Evolutionary conservation across 2,329 filamentous ascomycete genomes (phyloP).

Genomic region (Scedosporium minutisporum): DNA sequence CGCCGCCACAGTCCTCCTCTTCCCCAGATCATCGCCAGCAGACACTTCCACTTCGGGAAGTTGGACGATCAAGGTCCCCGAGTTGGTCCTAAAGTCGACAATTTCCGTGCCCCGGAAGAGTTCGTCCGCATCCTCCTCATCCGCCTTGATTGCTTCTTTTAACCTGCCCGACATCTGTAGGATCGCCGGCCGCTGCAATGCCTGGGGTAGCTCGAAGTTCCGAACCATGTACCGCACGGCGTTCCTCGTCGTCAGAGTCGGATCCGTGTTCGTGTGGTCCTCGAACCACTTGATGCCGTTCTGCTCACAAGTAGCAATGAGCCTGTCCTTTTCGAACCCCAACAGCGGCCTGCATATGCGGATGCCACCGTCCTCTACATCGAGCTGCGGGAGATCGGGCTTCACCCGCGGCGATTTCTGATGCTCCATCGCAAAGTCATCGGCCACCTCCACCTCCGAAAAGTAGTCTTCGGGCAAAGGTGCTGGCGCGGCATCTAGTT

Average conservation of each 20-base stretch:
- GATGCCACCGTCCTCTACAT: constrained; percentile 56
- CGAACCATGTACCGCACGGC: constrained; percentile 61
- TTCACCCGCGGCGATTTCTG: too few relatives aligned
- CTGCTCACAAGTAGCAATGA: constrained; percentile 67
- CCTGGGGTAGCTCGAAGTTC: constrained; percentile 52
- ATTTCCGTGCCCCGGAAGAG: constrained; percentile 41
- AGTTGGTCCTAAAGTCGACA: constrained; percentile 36
- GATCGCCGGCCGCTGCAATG: constrained; percentile 57
- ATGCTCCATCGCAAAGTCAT: not conserved
- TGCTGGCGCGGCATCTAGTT: not conserved
- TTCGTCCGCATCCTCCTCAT: constrained; percentile 42
- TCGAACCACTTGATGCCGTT: constrained; percentile 67
- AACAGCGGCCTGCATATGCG: constrained; percentile 61
- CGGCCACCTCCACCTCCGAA: not conserved
- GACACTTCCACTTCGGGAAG: constrained; percentile 26
- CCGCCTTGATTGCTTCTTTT: constrained; percentile 28
- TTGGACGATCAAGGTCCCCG: constrained; percentile 36
- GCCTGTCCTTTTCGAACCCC: constrained; percentile 57
- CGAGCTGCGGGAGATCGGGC: constrained; percentile 11
- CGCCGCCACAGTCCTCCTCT: constrained; percentile 25
- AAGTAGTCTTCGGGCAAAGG: not conserved
- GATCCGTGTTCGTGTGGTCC: constrained; percentile 73
- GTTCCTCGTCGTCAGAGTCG: constrained; percentile 70
- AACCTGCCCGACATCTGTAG: constrained; percentile 49
- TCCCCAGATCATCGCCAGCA: not conserved